Evolutionary conservation across 2,329 filamentous ascomycete genomes (phyloP), one percentile per base, ranked within the genome.

Genomic region (Aureobasidium mangrovei): DNA sequence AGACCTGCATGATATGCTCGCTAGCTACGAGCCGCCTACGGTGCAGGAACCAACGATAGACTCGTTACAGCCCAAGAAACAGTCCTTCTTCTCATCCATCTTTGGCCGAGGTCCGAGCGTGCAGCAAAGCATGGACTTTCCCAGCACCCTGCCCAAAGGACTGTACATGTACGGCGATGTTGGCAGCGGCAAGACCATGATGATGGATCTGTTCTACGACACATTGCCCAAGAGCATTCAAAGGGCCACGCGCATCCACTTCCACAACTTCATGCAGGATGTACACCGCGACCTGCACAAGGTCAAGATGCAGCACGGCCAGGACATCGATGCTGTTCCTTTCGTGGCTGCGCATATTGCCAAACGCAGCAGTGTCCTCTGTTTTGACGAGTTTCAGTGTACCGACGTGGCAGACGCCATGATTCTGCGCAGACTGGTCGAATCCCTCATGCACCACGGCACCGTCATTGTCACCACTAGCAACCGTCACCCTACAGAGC

Each of bases 181-280:
- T 2, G 93, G 93, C 39, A 94, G 89, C 64, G 93, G 93, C 58
- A 98, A 98, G 77, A 98, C 93, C 2, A 98, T 98, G 93, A 77
- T 98, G 66, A 98, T 98, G 93, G 91, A 98, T 67, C 76, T 98
- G 47, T 96, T 97, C 70, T 95, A 91, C 73, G 91, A 97, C 60
- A 96, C 91, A 0, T 75, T 97, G 26, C 93, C 93, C 0, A 69
- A 75, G 12, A 85, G 85, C 57, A 90, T 97, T 60, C 79, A 77
- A 55, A 82, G 83, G 32, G 96, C 95, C 74, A 94, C 85, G 44
- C 80, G 93, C 45, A 96, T 98, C 65, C 93, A 98, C 74, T 98
- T 98, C 72, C 90, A 97, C 75, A 95, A 95, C 69, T 98, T 98
- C 75, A 98, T 98, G 93, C 93, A 97, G 70, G 88, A 95, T 69